Base-by-base conservation (phyloP, 1,284 basidiomycete species). In the Sporisorium exsertum region DNA sequence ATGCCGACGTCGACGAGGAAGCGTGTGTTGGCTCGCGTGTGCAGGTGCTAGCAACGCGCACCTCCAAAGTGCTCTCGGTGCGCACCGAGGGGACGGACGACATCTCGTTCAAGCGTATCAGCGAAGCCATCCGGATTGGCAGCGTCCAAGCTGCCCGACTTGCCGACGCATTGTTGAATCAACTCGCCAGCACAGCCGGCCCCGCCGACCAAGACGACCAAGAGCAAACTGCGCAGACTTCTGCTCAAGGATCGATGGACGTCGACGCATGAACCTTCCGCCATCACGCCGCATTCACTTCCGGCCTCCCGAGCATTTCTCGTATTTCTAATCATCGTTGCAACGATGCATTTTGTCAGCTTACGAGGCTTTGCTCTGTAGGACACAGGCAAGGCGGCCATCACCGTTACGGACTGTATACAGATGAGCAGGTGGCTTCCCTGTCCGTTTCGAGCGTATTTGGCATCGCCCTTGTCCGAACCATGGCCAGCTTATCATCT, bases 1-100 rank as follows among this genome's bases (percentile, higher is more conserved):
- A 82, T 50, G 78, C 81, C n/a, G 64, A 75, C 42, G 60, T 78
- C 4, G 78, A 79, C 46, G 81, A 82, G 56, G 81, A 81, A 40
- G 64, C 66, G 7, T 77, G 78, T 52, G 49, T 82, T 1, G 62
- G 68, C 13, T 62, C 69, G 6, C 61, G 75, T 18, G 65, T 81
- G 2, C 67, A 73, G 42, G 72, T 82, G 33, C 49, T 82, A 15
- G 77, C 78, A 9, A 74, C 79, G 15, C 60, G 63, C n/a, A 61
- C 56, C 15, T 65, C 74, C 3, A 72, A 69, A n/a, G 74, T 79
- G 13, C 63, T 71, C 22, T 68, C 67, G 40, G 71, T 73, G 13
- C 65, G 68, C 26, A 70, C 67, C 7, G 58, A 72, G 13, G 74
- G 69, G 13, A 64, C 62, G 7, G 56, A 72, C 43, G 74, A 72